Evolutionary conservation across 345 rosid species (phyloP).

Genomic region (Populus tremula): DNA sequence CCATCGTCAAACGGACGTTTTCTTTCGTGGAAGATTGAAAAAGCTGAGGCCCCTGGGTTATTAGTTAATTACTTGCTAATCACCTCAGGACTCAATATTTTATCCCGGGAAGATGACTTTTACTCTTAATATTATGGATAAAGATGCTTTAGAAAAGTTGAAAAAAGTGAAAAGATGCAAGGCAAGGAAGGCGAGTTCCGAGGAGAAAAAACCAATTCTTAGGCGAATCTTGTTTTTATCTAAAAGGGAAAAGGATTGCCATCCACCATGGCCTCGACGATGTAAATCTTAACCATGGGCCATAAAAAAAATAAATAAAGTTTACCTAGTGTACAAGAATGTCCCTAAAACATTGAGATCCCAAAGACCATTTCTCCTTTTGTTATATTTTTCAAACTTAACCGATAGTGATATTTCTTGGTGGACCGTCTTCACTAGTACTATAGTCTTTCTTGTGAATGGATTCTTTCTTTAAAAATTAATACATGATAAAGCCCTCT

Average conservation of each 20-base stretch:
- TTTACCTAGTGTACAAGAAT: background rate
- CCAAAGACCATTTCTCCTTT: no score
- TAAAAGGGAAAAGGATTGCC: background rate
- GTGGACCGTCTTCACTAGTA: slow-evolving; percentile 14
- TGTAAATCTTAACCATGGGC: background rate
- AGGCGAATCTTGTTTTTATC: background rate
- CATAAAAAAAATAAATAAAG: no score
- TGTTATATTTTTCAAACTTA: background rate
- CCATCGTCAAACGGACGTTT: background rate
- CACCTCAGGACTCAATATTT: background rate
- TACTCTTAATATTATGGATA: no score
- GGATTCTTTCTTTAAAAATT: background rate
- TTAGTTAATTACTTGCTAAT: no score
- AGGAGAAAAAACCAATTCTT: background rate
- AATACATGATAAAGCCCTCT: background rate
- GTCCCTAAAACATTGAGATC: background rate
- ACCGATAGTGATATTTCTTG: background rate
- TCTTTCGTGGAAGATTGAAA: background rate
- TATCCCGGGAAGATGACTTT: no score
- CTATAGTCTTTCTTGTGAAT: background rate
- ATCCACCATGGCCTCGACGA: background rate
- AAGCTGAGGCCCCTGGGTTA: background rate
- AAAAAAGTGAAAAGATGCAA: background rate
- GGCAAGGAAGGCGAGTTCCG: background rate
- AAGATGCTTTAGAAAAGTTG: background rate